phyloP scores from a whole-genome alignment of 306 rosid species.

The Comarum palustre region DNA sequence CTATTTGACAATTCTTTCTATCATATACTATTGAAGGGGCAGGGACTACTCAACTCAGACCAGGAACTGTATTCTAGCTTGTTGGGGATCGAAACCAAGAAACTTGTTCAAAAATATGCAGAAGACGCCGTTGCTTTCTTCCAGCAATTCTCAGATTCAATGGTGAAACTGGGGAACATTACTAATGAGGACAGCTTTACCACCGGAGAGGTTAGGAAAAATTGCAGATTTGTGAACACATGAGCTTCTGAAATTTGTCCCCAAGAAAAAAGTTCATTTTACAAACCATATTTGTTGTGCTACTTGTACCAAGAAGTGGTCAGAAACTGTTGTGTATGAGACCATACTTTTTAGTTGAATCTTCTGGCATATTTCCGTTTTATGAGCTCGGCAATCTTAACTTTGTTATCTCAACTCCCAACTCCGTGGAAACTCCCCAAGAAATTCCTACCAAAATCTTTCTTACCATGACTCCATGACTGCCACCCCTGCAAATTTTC shows the following conservation, averaged over 20 bases:
- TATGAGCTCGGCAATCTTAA: background rate
- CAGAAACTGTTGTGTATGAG: background rate
- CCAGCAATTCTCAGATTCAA: slow-evolving; percentile 79
- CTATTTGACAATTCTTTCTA: slow-evolving; percentile 84
- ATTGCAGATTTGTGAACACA: slow-evolving; percentile 85
- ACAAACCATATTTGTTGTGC: background rate
- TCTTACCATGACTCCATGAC: no score
- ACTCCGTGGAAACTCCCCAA: no score
- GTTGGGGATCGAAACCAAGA: slow-evolving; percentile 53
- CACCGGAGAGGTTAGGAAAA: slow-evolving; percentile 71
- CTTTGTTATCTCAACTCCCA: background rate
- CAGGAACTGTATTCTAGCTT: slow-evolving; percentile 76
- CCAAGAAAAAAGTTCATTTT: background rate
- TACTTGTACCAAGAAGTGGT: background rate
- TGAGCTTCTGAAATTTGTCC: slow-evolving; percentile 19
- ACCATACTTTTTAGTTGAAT: background rate
- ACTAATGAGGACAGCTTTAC: slow-evolving; percentile 52
- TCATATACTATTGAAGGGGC: slow-evolving; percentile 57
- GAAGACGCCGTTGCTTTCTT: slow-evolving; percentile 66
- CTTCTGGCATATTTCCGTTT: no score
- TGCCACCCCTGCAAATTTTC: no score
- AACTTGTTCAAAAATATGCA: slow-evolving; percentile 71
- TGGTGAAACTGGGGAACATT: slow-evolving; percentile 86
- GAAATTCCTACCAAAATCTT: no score
- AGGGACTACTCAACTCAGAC: slow-evolving; percentile 74